Base-by-base conservation (phyloP, 2,329 filamentous ascomycete species). In the Ambrosiella beaveri region DNA sequence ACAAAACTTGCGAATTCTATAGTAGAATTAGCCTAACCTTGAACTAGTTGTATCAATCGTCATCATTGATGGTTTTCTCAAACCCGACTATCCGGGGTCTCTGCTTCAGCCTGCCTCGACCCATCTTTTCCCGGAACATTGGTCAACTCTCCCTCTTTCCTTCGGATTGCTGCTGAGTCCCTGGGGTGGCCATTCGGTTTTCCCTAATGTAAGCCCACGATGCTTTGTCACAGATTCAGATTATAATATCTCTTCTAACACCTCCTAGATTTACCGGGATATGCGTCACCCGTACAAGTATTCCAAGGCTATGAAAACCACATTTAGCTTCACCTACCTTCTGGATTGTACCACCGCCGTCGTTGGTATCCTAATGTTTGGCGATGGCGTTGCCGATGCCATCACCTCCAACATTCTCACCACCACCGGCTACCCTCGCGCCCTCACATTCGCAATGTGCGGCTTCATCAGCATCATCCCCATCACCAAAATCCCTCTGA, bases 351-450 rank as follows among this genome's bases (percentile, higher is more conserved):
- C 82, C 51, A 89, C 95, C 67, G 90, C 88, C 35, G 78, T 93
- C 50, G 80, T 86, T 9, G 91, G 93, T 44, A 79, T 93, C 59
- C 76, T 96, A 63, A 97, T 98, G 91, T 98, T 96, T 68, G 91
- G 91, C 61, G 86, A 95, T 64, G 77, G 74, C n/a, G 87, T 95
- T 57, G 79, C 78, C 59, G 90, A 95, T 62, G 88, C 94, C 68
- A 84, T 97, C 67, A 96, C 93, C 0, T 85, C 85, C 65, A 97
- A 95, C 70, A 84, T 98, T 61, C 79, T 97, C 63, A 74, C 78
- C 56, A 85, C 81, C 0, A 70, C 76, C 5, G 84, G 84, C 57
- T 96, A 95, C 67, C 88, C 91, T 0, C 72, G 78, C 11, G 76
- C 74, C 1, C 70, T 95, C 45, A 88, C 82, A n/a, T 71, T 91